A percentile compares a stretch with the other conserved stretches of the same genome.
Evolutionary conservation across 2,329 filamentous ascomycete genomes (phyloP).

Genomic region (Blastomyces gilchristii): DNA sequence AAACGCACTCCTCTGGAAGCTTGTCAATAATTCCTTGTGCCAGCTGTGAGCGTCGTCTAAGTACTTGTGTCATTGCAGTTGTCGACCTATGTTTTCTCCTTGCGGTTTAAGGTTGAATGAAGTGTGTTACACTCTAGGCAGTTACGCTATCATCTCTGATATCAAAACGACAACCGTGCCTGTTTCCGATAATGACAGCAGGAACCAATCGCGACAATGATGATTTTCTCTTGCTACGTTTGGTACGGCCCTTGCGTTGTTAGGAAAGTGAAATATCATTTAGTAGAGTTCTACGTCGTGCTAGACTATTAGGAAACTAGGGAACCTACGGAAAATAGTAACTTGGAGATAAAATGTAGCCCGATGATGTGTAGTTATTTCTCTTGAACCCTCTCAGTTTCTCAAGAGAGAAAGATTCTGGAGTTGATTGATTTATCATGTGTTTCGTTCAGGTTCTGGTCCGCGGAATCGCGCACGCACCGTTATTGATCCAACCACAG

Average conservation of each 20-base stretch:
- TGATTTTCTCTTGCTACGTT: background rate
- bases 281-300: background rate
- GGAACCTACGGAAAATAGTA: background rate
- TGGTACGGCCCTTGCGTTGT: background rate
- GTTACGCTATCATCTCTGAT: background rate
- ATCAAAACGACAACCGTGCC: background rate
- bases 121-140: background rate
- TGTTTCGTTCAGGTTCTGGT: background rate
- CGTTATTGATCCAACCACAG: background rate
- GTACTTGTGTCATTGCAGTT: background rate
- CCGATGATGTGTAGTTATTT: background rate
- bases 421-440: background rate
- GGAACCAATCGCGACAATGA: background rate
- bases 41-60: background rate
- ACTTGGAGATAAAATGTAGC: background rate
- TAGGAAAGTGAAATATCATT: background rate
- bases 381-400: background rate
- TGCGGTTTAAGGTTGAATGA: background rate
- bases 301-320: background rate
- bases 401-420: background rate
- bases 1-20: background rate
- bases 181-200: background rate
- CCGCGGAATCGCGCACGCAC: background rate
- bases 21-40: background rate
- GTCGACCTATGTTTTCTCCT: background rate